Evolutionary conservation across 108 stramenopile species (phyloP).

Genomic region (Nitzschia palea): DNA sequence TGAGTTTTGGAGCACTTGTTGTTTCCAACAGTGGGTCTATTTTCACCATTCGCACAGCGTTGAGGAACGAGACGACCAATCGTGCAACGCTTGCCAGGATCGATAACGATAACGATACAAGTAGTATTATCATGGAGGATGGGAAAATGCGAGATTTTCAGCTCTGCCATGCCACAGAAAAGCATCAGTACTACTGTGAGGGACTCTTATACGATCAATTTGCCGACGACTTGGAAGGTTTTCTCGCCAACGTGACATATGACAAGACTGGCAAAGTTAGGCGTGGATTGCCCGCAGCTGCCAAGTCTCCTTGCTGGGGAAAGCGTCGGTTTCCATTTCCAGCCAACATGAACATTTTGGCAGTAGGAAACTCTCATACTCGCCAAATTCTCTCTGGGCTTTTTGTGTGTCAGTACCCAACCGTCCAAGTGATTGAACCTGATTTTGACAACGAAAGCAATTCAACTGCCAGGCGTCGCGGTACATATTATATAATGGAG

Average conservation of each 20-base stretch:
- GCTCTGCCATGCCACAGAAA: conserved; percentile 6
- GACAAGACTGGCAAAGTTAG: background rate
- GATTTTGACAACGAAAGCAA: conserved; percentile 2
- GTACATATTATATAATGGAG: conserved; percentile 10
- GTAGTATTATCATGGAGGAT: no score
- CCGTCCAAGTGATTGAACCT: background rate
- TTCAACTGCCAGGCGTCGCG: conserved; percentile 10
- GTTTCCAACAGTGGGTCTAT: no score
- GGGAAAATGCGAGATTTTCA: no score
- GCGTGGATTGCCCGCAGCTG: background rate
- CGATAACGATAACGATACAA: no score
- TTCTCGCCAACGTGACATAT: background rate
- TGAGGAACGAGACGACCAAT: no score
- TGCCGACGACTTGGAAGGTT: conserved; percentile 5
- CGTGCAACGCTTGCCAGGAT: no score
- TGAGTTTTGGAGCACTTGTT: no score
- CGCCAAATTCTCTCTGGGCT: conserved; percentile 9
- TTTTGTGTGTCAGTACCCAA: conserved; percentile 12
- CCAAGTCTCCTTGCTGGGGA: conserved; percentile 7
- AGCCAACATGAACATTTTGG: conserved; percentile 12
- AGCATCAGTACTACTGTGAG: conserved; percentile 6
- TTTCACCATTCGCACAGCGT: no score
- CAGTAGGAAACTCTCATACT: conserved; percentile 18
- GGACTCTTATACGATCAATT: conserved; percentile 4
- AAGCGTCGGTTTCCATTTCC: conserved; percentile 13